Conservation (phyloP, 2,329 filamentous ascomycete genomes). For the Lachnellula willkommii region DNA sequence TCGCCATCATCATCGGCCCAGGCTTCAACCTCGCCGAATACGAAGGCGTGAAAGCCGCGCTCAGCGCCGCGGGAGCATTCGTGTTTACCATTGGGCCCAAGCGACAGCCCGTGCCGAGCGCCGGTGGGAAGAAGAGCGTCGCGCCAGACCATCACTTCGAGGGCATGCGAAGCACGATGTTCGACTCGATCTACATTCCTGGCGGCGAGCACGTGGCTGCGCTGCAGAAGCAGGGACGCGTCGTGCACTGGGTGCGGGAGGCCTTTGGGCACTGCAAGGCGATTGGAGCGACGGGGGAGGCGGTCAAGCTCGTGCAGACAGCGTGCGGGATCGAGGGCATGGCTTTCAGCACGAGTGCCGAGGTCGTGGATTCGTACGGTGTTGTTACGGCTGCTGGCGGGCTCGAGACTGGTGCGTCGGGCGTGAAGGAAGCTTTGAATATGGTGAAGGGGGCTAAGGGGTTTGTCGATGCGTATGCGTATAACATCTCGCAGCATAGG, state of each 20-base stretch:
- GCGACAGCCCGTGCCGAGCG: constrained; percentile 54
- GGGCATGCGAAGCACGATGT: constrained; percentile 73
- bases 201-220: constrained; percentile 61
- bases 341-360: constrained; percentile 37
- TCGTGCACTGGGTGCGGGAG: constrained; percentile 71
- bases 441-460: constrained; percentile 62
- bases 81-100: constrained; percentile 68
- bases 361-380: constrained; percentile 65
- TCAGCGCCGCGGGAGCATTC: constrained; percentile 58
- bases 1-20: constrained; percentile 73
- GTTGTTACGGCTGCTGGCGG: constrained; percentile 60
- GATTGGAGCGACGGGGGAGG: constrained; percentile 71
- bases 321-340: constrained; percentile 42
- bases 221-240: constrained; percentile 64
- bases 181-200: constrained; percentile 73
- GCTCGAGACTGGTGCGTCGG: constrained; percentile 41
- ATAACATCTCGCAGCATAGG: constrained; percentile 64
- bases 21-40: constrained; percentile 67
- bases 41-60: constrained; percentile 56
- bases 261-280: constrained; percentile 78
- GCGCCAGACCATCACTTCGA: constrained; percentile 74
- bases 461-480: constrained; percentile 68
- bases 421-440: constrained; percentile 54
- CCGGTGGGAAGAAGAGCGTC: constrained; percentile 33
- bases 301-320: constrained; percentile 55